Percentiles rank a stretch among this genome's conserved stretches.
Conservation (phyloP, 306 rosid genomes). For the Prinsepia uniflora region DNA sequence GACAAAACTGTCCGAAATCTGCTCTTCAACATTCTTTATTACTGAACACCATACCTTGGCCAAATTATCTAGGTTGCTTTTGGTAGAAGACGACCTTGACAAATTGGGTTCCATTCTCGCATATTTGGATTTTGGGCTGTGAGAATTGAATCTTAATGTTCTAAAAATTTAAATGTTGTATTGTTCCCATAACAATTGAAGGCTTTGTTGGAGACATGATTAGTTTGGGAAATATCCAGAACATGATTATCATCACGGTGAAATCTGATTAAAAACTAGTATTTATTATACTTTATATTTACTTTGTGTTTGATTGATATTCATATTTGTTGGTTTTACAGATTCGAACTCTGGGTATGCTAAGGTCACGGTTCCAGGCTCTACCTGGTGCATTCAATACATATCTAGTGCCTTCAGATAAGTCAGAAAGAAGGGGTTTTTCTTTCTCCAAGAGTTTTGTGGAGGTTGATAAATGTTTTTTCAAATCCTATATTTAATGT, state of each 20-base stretch:
- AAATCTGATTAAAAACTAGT: neutral
- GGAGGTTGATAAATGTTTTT: conserved; percentile 53
- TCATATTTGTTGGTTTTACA: conserved; percentile 34
- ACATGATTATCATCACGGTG: conserved; percentile 2
- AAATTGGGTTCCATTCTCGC: too few relatives aligned
- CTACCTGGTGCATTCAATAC: conserved; percentile 95
- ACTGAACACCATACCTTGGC: neutral
- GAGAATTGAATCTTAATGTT: too few relatives aligned
- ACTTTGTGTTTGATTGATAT: conserved; percentile 11
- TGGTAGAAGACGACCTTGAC: too few relatives aligned
- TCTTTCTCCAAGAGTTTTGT: conserved; percentile 71
- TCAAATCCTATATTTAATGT: neutral
- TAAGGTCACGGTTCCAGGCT: conserved; percentile 91
- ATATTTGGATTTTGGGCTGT: too few relatives aligned
- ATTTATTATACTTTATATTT: neutral
- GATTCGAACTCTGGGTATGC: conserved; percentile 94
- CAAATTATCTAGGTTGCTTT: neutral
- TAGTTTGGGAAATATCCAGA: neutral
- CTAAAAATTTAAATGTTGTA: too few relatives aligned
- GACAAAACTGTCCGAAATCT: neutral
- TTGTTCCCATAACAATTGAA: too few relatives aligned
- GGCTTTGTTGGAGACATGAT: neutral
- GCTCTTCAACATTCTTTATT: conserved; percentile 1
- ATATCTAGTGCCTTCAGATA: conserved; percentile 88
- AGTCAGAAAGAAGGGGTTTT: conserved; percentile 60